phyloP scores from a whole-genome alignment of 371 early-diverging fungal genomes.

The Lichtheimia ramosa region DNA sequence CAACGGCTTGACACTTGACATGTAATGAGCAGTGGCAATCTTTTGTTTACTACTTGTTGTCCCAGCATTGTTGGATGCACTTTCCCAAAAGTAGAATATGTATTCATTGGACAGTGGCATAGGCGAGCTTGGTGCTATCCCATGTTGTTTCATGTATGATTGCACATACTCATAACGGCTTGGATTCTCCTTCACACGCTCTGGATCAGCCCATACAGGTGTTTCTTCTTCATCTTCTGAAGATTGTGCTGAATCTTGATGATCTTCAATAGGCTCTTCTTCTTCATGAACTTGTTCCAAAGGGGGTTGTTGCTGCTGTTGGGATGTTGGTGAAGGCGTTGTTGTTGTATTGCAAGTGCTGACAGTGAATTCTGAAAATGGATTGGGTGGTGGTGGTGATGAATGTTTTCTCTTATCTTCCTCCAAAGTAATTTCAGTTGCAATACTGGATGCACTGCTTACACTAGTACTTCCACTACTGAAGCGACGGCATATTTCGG shows the following conservation, averaged over 20 bases:
- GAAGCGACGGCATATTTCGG: conserved; percentile 19
- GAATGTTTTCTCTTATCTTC: background rate
- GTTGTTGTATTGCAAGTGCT: background rate
- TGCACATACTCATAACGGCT: conserved; percentile 24
- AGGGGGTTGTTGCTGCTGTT: background rate
- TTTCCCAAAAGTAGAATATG: conserved; percentile 52
- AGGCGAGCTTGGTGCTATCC: conserved; percentile 9
- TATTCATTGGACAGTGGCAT: conserved; percentile 25
- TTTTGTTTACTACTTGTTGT: conserved; percentile 39
- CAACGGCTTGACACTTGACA: conserved; percentile 43
- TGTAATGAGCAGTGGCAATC: conserved; percentile 31
- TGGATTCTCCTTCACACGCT: conserved; percentile 32
- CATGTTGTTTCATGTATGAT: conserved; percentile 23
- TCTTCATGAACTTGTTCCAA: background rate
- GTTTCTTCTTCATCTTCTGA: conserved; percentile 1
- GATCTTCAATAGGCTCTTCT: conserved; percentile 8
- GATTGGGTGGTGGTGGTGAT: conserved; percentile 2
- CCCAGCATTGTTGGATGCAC: background rate
- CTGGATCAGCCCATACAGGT: conserved; percentile 44
- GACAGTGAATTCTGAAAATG: background rate
- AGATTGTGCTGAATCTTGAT: background rate
- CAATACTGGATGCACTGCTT: conserved; percentile 15
- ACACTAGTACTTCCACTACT: conserved; percentile 17
- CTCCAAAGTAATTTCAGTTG: background rate
- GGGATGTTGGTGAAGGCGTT: background rate